Conservation (phyloP, 257 asterid genomes). For the Solanum arcanum region DNA sequence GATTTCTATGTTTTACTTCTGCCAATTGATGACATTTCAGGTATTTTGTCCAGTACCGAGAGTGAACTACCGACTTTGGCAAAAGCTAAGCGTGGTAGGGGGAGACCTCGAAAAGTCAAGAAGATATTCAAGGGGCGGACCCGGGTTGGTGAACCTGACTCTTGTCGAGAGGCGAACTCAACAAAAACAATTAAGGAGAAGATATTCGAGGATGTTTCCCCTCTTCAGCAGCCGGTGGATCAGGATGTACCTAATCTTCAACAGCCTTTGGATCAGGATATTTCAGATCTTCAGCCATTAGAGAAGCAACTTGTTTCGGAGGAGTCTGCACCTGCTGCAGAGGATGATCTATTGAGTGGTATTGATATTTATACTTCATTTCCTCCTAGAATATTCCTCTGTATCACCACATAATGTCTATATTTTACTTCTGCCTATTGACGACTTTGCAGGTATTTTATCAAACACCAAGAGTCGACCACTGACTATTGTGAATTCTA, state of each 20-base stretch:
- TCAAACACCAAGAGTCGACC: slow-evolving; percentile 3
- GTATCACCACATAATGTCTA: slow-evolving; percentile 6
- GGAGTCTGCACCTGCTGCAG: not conserved
- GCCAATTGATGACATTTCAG: slow-evolving; percentile 6
- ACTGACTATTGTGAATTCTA: slow-evolving; percentile 3
- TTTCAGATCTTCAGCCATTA: slow-evolving; percentile 1
- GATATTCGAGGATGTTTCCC: not conserved
- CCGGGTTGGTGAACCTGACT: slow-evolving; percentile 19
- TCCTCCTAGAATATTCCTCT: slow-evolving; percentile 3
- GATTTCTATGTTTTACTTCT: too few relatives aligned
- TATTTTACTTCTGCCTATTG: slow-evolving; percentile 5
- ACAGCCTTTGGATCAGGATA: slow-evolving; percentile 4
- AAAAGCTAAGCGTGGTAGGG: not conserved
- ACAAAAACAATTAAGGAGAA: not conserved
- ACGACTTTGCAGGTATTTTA: slow-evolving; percentile 9
- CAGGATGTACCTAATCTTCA: not conserved
- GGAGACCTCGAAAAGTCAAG: slow-evolving; percentile 7
- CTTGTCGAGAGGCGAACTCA: slow-evolving; percentile 23
- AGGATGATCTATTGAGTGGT: not conserved
- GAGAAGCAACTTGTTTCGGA: slow-evolving; percentile 1
- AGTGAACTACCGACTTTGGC: not conserved
- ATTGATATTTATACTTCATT: not conserved
- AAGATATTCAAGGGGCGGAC: not conserved
- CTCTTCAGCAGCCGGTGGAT: not conserved
- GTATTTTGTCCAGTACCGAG: slow-evolving; percentile 5